Evolutionary conservation across 1,284 basidiomycete genomes (phyloP).

Genomic region (Pterulicium gracile): DNA sequence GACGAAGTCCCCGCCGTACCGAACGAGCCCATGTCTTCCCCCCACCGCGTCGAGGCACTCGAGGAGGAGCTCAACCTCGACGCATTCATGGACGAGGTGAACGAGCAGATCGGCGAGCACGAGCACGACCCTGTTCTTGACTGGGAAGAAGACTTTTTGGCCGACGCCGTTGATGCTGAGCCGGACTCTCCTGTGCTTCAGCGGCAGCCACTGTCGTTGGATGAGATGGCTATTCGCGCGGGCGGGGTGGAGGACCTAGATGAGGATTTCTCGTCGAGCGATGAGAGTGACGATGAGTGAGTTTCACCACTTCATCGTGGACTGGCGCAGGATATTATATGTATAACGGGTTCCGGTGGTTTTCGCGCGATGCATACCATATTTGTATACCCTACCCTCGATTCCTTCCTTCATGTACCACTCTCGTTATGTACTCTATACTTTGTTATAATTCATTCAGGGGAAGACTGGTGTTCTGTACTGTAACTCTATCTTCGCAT

Average conservation of each 20-base stretch:
- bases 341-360: too few species aligned
- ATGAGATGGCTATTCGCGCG: background rate
- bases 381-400: too few species aligned
- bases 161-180: constrained; percentile 8
- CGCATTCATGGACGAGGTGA: constrained; percentile 7
- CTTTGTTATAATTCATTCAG: too few species aligned
- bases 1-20: constrained; percentile 27
- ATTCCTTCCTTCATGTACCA: too few species aligned
- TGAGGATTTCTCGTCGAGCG: constrained; percentile 34
- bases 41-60: constrained; percentile 20
- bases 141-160: constrained; percentile 26
- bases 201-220: background rate
- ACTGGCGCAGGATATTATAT: too few species aligned
- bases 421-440: too few species aligned
- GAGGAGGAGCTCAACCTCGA: constrained; percentile 9
- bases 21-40: constrained; percentile 12
- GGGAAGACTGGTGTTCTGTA: too few species aligned
- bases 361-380: too few species aligned
- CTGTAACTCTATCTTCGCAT: too few species aligned
- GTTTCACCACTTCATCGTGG: too few species aligned
- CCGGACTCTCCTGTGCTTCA: background rate
- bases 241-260: constrained; percentile 14
- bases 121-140: constrained; percentile 6
- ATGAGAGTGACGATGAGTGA: constrained; percentile 60
- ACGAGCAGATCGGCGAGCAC: constrained; percentile 3